These are phyloP conservation scores for Blastobotrys muscicola DNA, from an alignment of 805 yeast genomes.

Conservation along the genomic window DNA sequence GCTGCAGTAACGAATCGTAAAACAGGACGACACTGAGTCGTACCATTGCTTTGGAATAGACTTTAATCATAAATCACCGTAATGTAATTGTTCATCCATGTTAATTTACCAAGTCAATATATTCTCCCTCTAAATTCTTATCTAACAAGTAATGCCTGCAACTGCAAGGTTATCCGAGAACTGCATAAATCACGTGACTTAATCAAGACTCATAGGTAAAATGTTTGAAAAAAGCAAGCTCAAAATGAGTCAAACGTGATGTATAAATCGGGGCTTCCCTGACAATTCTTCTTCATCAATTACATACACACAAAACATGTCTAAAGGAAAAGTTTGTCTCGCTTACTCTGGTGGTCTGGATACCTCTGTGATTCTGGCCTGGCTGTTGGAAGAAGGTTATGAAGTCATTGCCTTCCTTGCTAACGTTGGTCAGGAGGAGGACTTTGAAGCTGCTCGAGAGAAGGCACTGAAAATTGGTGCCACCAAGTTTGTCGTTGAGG, in stretches of 20 bases:
- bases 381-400: conserved; percentile 96
- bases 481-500: conserved; percentile 85
- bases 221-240: neutral
- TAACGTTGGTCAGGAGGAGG: conserved; percentile 98
- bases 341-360: conserved; percentile 99
- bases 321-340: conserved; percentile 97
- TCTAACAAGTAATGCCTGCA: too few species aligned
- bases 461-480: conserved; percentile 98
- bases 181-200: neutral
- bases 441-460: conserved; percentile 91
- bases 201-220: neutral
- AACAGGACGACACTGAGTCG: too few species aligned
- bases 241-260: neutral
- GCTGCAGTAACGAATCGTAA: too few species aligned
- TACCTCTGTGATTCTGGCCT: conserved; percentile 94
- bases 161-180: too few species aligned
- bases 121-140: too few species aligned
- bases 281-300: neutral
- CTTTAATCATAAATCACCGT: too few species aligned
- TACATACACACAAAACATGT: conserved; percentile 41
- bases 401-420: conserved; percentile 98
- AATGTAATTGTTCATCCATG: too few species aligned
- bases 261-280: neutral
- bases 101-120: too few species aligned
- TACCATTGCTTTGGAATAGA: too few species aligned